A percentile compares a stretch with the other conserved stretches of the same genome.
Evolutionary conservation across 2,329 filamentous ascomycete species (phyloP).

Genomic region (Dothideomycetidae sp.): DNA sequence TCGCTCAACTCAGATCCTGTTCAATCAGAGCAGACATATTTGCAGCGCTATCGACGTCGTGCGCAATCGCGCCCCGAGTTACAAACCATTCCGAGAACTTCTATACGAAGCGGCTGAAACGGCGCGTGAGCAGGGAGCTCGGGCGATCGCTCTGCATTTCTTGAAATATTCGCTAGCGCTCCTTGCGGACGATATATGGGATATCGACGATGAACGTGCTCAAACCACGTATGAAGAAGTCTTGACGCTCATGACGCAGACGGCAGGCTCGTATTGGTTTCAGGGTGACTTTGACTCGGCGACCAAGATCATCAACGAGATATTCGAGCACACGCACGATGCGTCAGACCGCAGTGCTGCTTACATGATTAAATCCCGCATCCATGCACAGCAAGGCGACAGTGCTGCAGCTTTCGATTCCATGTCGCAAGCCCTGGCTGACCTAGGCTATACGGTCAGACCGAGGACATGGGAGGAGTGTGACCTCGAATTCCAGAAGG

Average conservation of each 20-base stretch:
- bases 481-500: slow-evolving; percentile 54
- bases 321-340: slow-evolving; percentile 56
- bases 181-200: slow-evolving; percentile 70
- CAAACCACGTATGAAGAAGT: slow-evolving; percentile 83
- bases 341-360: slow-evolving; percentile 70
- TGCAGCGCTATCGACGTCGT: slow-evolving; percentile 65
- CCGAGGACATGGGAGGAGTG: slow-evolving; percentile 60
- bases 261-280: slow-evolving; percentile 71
- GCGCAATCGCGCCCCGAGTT: slow-evolving; percentile 42
- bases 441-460: slow-evolving; percentile 53
- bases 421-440: slow-evolving; percentile 55
- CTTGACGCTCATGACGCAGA: slow-evolving; percentile 59
- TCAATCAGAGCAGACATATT: slow-evolving; percentile 67
- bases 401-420: slow-evolving; percentile 52
- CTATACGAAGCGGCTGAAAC: slow-evolving; percentile 65
- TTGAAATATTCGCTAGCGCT: slow-evolving; percentile 63
- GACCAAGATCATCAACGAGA: slow-evolving; percentile 50
- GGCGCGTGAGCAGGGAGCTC: slow-evolving; percentile 68
- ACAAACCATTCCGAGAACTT: slow-evolving; percentile 49
- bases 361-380: slow-evolving; percentile 68
- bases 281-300: slow-evolving; percentile 58
- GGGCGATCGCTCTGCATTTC: slow-evolving; percentile 68
- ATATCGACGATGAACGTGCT: slow-evolving; percentile 37
- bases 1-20: slow-evolving; percentile 35
- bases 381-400: slow-evolving; percentile 62